phyloP scores from a whole-genome alignment of 2,329 filamentous ascomycete species.

The Verruconis gallopava region DNA sequence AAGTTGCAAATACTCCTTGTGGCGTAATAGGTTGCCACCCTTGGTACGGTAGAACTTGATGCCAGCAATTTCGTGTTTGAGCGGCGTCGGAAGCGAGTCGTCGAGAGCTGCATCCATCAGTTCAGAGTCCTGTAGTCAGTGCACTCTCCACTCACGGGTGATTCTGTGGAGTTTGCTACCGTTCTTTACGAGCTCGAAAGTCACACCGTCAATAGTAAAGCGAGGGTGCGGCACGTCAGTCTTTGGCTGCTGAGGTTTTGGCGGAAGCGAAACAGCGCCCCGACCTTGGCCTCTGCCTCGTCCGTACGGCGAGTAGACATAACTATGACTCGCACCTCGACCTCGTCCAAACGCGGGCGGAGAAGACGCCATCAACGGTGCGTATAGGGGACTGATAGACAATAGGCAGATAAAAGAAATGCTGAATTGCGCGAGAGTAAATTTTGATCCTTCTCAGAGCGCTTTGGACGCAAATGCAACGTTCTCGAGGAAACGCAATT shows the following conservation, averaged over 20 bases:
- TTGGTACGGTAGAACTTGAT: conserved; percentile 79
- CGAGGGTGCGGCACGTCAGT: too few species aligned
- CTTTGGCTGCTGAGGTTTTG: too few species aligned
- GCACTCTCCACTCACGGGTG: conserved; percentile 2
- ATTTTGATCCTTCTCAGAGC: too few species aligned
- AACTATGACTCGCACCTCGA: background rate
- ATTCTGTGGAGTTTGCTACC: conserved; percentile 5
- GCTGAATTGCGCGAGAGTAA: too few species aligned
- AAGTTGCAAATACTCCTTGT: conserved; percentile 50
- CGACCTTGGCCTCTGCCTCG: background rate
- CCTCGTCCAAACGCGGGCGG: too few species aligned
- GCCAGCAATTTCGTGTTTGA: conserved; percentile 57
- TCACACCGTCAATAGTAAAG: conserved; percentile 2
- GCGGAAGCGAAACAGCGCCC: too few species aligned
- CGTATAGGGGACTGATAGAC: too few species aligned
- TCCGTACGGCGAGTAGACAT: background rate
- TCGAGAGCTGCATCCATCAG: conserved; percentile 2
- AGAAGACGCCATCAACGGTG: too few species aligned
- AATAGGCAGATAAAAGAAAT: too few species aligned
- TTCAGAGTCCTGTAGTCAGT: background rate
- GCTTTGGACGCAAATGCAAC: too few species aligned
- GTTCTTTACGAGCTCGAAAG: conserved; percentile 1
- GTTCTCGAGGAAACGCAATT: too few species aligned
- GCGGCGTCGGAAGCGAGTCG: conserved; percentile 45
- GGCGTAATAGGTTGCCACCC: conserved; percentile 69